Evolutionary conservation across 2,329 filamentous ascomycete species (phyloP), one percentile per base, ranked within the genome.

Genomic region (Stachybotrys elegans): DNA sequence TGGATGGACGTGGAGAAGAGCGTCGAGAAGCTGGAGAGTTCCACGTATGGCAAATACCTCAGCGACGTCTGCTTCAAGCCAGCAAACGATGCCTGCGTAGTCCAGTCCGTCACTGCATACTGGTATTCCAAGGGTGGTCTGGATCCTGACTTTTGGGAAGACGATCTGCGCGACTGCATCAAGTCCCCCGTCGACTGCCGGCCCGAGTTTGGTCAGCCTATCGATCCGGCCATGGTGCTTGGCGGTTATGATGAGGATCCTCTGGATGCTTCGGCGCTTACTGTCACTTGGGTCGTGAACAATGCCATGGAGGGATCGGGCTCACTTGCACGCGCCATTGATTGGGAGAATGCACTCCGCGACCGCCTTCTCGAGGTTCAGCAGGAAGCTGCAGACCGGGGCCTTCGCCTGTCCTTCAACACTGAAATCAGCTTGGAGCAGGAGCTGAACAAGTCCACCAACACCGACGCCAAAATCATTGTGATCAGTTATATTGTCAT

Each of bases 401-500:
- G 91, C 1, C 76, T 98, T 9, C 79, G 93, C 17, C 70, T 98
- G 27, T 97, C 91, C 7, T 98, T 97, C 74, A 95, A 83, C 40
- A 95, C 93, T 0, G 93, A 98, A 67, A 88, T 92, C 65, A 96
- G 91, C 63, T 71, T 98, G 48, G 92, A 97, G 62, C 79, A 96
- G 61, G 93, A 98, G 60, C 75, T 98, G 46, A 98, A 96, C 72
- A 95, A 97, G 68, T 95, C 90, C 29, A 96, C 90, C 40, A 98
- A 98, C 65, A 97, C 93, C 0, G 93, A 98, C 64, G 94, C 92
- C 36, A 96, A 92, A 64, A 98, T 98, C 57, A 83, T 98, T 20
- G 81, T 92, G 43, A 85, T 98, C 66, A 97, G 92, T 73, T 98
- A 98, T 68, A 77, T 97, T 51, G 88, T 96, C 70, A 98, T 98